Evolutionary conservation across 2,329 filamentous ascomycete genomes (phyloP).

Genomic region (Parastagonospora avenae): DNA sequence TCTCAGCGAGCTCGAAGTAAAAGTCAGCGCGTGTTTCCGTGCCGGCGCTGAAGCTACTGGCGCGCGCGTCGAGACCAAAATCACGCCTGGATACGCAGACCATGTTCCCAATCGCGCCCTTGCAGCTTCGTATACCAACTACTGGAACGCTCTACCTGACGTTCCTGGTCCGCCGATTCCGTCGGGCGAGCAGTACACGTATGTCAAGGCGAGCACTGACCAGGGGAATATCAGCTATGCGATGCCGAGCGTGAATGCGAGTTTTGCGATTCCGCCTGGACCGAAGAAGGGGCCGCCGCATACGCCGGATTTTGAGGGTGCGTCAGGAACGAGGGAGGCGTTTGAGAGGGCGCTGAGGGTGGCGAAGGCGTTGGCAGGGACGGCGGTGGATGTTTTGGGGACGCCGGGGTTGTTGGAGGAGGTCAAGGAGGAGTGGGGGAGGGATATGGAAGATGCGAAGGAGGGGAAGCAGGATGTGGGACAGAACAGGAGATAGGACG

Average conservation of each 20-base stretch:
- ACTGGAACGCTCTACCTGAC: constrained; percentile 22
- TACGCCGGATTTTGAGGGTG: constrained; percentile 48
- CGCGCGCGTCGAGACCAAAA: constrained; percentile 53
- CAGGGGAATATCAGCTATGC: constrained; percentile 65
- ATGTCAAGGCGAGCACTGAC: constrained; percentile 60
- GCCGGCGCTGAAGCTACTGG: constrained; percentile 58
- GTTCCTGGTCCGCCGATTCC: constrained; percentile 20
- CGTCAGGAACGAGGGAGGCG: constrained; percentile 43
- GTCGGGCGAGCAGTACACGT: constrained; percentile 18
- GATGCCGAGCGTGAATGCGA: constrained; percentile 60
- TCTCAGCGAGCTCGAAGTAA: constrained; percentile 34
- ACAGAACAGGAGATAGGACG: too few relatives aligned
- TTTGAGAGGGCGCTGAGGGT: constrained; percentile 42
- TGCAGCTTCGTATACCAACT: constrained; percentile 43
- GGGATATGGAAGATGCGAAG: constrained; percentile 8
- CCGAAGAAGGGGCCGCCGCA: constrained; percentile 43
- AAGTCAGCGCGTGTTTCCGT: constrained; percentile 51
- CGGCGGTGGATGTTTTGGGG: constrained; percentile 44
- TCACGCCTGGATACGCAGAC: constrained; percentile 56
- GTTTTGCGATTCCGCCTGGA: constrained; percentile 54
- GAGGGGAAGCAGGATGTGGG: too few relatives aligned
- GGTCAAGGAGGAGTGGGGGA: constrained; percentile 15
- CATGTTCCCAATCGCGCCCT: constrained; percentile 61
- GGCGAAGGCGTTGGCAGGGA: constrained; percentile 44
- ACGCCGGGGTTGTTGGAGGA: constrained; percentile 9